Evolutionary conservation across 1,284 basidiomycete genomes (phyloP).

Genomic region (Cutaneotrichosporon curvatum): DNA sequence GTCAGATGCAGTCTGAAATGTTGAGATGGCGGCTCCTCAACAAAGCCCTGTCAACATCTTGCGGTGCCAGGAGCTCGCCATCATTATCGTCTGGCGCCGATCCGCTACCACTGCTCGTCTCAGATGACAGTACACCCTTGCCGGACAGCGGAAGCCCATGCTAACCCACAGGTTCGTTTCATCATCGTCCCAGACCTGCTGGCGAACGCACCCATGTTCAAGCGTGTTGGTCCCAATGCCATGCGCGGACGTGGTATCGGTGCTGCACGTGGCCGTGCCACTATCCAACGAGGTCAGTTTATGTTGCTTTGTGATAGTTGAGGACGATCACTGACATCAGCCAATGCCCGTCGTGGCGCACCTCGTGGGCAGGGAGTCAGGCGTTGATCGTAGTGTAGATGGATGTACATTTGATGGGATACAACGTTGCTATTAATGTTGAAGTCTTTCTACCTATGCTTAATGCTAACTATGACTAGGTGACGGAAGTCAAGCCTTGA

Average conservation of each 20-base stretch:
- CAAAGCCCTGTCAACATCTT: no score
- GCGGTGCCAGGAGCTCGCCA: no score
- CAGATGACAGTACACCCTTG: no score
- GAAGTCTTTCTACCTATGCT: no score
- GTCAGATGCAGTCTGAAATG: no score
- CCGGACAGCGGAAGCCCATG: no score
- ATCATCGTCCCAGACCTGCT: slow-evolving; percentile 99
- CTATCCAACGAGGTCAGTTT: slow-evolving; percentile 44
- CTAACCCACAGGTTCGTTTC: slow-evolving; percentile 77
- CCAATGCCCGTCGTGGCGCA: slow-evolving; percentile 44
- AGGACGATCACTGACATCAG: slow-evolving; percentile 19
- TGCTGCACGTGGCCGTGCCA: slow-evolving; percentile 53
- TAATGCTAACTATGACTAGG: no score
- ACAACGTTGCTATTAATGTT: not conserved
- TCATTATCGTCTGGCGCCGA: no score
- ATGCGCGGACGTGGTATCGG: slow-evolving; percentile 99
- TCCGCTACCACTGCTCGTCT: no score
- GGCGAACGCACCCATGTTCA: slow-evolving; percentile 99
- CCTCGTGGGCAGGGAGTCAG: slow-evolving; percentile 45
- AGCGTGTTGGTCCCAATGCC: slow-evolving; percentile 93
- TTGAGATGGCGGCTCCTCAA: no score
- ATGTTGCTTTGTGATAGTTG: no score
- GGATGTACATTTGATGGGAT: not conserved
- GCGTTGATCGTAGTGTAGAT: slow-evolving; percentile 23
- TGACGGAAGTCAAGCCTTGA: no score